Conservation (phyloP, 2,329 filamentous ascomycete genomes). For the Trichoderma aggressivum region DNA sequence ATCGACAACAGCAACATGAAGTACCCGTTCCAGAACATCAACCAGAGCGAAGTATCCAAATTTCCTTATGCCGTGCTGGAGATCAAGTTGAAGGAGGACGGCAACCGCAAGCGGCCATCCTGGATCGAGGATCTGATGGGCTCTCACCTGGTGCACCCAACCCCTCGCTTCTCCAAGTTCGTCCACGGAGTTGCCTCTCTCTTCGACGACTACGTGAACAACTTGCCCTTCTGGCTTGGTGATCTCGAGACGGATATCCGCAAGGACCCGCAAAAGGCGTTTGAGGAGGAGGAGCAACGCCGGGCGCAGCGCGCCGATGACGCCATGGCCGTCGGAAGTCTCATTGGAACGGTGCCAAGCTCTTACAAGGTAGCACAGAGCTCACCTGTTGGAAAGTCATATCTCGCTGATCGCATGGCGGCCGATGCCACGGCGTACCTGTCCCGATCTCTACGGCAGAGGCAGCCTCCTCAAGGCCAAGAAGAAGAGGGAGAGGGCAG, state of each 20-base stretch:
- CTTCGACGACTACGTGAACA: conserved; percentile 96
- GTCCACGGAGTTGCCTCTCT: conserved; percentile 87
- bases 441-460: conserved; percentile 28
- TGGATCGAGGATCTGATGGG: conserved; percentile 92
- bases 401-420: conserved; percentile 54
- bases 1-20: conserved; percentile 80
- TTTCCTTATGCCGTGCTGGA: conserved; percentile 92
- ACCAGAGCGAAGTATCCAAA: conserved; percentile 83
- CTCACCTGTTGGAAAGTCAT: conserved; percentile 67
- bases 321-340: conserved; percentile 83
- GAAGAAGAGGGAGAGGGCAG: conserved; percentile 37
- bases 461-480: conserved; percentile 25
- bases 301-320: conserved; percentile 79
- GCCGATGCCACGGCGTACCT: conserved; percentile 40
- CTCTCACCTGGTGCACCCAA: conserved; percentile 87
- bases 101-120: conserved; percentile 64
- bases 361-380: conserved; percentile 58
- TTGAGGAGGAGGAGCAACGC: conserved; percentile 85
- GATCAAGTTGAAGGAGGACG: conserved; percentile 76
- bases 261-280: conserved; percentile 84
- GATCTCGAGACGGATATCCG: conserved; percentile 92
- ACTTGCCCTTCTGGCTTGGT: conserved; percentile 91
- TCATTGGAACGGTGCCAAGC: conserved; percentile 61
- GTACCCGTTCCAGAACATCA: conserved; percentile 82
- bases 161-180: conserved; percentile 93